Evolutionary conservation across 2,329 filamentous ascomycete genomes (phyloP), one percentile per base, ranked within the genome.

Genomic region (Dothideomycetes sp.): DNA sequence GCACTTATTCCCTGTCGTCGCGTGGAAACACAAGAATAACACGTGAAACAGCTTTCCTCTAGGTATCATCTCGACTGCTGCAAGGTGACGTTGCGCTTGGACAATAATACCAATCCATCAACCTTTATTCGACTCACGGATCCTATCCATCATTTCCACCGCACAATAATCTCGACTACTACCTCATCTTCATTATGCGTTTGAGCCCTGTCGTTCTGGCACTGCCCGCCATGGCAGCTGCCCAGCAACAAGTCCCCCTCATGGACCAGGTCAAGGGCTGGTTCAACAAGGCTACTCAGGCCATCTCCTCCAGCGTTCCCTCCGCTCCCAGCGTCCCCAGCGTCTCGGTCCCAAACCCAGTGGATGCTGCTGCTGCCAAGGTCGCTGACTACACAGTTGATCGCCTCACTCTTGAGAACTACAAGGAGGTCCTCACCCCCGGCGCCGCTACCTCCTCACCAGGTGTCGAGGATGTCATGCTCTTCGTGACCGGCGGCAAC

Each of bases 401-500:
- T 56, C 57, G 72, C 36, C 58, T 89, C 50, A 79, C 76, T 4
- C 66, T 85, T 42, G 65, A 77, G 47, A 81, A 80, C 69, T 85
- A 82, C 81, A 75, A 79, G 58, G 63, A 79, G 18, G 75, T 77
- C 3, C 66, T 89, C 44, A 78, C 66, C 37, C 73, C 76, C 19
- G 75, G 81, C 42, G 66, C 75, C 45, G 61, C 74, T 7, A 73
- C 62, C 19, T 70, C 73, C 45, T 72, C 55, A 38, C 57, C 73
- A 9, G 70, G 63, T 5, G 79, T 82, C 4, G 79, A 81, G 61
- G 79, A 86, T 62, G 87, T 81, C 81, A 79, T 82, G 69, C 66
- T 89, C 45, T 70, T 83, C 49, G 64, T 85, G 49, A 83, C 78
- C 8, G 84, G 84, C 41, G 70, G 81, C 50, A 87, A 88, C 69